Evolutionary conservation across 495 filamentous ascomycete species (phyloP).

Genomic region (Haplographium delicatum): DNA sequence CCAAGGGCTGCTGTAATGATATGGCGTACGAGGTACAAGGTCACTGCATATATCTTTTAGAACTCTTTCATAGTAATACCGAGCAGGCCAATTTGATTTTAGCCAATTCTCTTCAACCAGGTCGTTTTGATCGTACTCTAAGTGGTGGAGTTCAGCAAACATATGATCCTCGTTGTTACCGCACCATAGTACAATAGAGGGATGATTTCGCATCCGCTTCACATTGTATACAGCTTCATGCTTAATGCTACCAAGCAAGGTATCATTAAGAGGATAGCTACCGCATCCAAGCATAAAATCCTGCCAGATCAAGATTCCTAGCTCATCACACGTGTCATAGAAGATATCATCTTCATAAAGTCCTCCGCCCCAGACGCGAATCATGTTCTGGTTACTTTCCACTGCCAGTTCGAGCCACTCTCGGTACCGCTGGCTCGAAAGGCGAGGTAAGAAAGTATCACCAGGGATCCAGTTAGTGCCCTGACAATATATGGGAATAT

Average conservation of each 20-base stretch:
- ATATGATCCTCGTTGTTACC: slow-evolving; percentile 58
- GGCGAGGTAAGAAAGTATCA: neutral
- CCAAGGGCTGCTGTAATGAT: neutral
- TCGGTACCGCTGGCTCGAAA: neutral
- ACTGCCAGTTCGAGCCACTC: neutral
- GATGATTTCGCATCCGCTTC: slow-evolving; percentile 71
- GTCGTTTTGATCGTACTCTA: neutral
- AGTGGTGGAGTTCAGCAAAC: neutral
- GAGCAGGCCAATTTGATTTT: too few relatives aligned
- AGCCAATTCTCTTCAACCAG: neutral
- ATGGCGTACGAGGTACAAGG: too few relatives aligned
- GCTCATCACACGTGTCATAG: slow-evolving; percentile 59
- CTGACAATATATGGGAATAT: neutral
- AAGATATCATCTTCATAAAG: slow-evolving; percentile 62
- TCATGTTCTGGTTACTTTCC: slow-evolving; percentile 23
- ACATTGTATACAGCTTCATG: slow-evolving; percentile 72
- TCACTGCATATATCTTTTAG: too few relatives aligned
- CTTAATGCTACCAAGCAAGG: slow-evolving; percentile 59
- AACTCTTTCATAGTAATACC: too few relatives aligned
- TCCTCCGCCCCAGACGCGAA: slow-evolving; percentile 41
- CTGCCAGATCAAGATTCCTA: slow-evolving; percentile 64
- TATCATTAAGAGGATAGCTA: slow-evolving; percentile 60
- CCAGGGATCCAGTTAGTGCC: slow-evolving; percentile 3
- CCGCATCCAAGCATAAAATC: slow-evolving; percentile 66
- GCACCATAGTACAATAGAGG: slow-evolving; percentile 32